phyloP scores from a whole-genome alignment of 352 stramenopile species.

The Pythium folliculosum region DNA sequence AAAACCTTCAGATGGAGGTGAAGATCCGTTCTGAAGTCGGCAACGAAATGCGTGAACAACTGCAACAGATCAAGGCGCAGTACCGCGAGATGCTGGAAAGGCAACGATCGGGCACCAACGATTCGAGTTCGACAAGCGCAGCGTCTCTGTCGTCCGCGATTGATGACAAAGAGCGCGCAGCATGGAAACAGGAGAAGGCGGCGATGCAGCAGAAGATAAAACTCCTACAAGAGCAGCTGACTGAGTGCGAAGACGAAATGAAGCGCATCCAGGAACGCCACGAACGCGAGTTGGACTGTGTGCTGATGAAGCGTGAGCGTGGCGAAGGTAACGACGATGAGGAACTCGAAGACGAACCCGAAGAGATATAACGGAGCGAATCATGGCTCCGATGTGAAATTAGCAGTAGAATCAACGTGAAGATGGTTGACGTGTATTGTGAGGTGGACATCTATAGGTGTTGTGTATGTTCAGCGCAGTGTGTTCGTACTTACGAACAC shows the following conservation, averaged over 20 bases:
- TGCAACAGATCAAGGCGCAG: constrained; percentile 63
- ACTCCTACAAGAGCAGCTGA: constrained; percentile 64
- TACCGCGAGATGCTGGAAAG: constrained; percentile 49
- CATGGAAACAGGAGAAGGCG: constrained; percentile 49
- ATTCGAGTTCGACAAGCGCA: constrained; percentile 25
- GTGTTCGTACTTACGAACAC: no score
- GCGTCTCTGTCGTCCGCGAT: constrained; percentile 17
- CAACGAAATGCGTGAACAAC: constrained; percentile 68
- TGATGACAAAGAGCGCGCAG: constrained; percentile 25
- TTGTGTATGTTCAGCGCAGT: background rate
- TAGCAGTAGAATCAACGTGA: background rate
- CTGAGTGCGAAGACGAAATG: constrained; percentile 85
- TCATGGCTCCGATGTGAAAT: background rate
- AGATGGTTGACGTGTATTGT: background rate
- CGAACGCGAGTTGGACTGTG: constrained; percentile 24
- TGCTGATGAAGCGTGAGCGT: constrained; percentile 19
- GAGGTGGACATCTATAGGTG: background rate
- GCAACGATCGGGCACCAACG: constrained; percentile 33
- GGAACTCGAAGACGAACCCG: constrained; percentile 13
- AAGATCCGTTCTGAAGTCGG: constrained; percentile 64
- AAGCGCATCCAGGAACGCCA: constrained; percentile 71
- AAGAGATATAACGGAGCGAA: constrained; percentile 14
- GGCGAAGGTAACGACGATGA: constrained; percentile 6
- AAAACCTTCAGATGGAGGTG: constrained; percentile 66
- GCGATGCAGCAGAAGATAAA: constrained; percentile 61